Evolutionary conservation across 345 rosid species (phyloP).

Genomic region (Schrenkiella parvula): DNA sequence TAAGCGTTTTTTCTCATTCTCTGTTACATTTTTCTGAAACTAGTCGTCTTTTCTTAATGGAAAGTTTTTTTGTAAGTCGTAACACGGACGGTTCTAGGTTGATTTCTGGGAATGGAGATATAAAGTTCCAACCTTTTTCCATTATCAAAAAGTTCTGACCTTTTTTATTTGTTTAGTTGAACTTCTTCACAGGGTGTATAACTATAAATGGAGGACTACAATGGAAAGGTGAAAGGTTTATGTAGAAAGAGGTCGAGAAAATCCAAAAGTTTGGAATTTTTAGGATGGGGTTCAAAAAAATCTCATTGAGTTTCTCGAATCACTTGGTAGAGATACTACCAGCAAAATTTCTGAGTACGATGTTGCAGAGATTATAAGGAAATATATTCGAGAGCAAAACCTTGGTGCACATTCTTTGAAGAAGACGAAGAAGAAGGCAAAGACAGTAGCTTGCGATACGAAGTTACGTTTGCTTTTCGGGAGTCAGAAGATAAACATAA

Average conservation of each 20-base stretch:
- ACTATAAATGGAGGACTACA: conserved; percentile 30
- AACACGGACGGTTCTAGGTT: not conserved
- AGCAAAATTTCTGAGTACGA: conserved; percentile 44
- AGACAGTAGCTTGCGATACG: conserved; percentile 51
- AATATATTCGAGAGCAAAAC: conserved; percentile 39
- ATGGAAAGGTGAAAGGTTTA: not conserved
- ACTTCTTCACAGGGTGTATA: not conserved
- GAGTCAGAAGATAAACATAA: conserved; percentile 36
- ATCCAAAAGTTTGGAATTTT: conserved; percentile 44
- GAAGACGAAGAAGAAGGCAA: conserved; percentile 33
- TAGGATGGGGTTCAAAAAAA: conserved; percentile 73
- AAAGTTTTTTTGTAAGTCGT: not conserved
- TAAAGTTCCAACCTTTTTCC: not conserved
- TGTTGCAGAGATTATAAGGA: conserved; percentile 38
- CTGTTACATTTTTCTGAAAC: too few species aligned
- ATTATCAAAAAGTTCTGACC: not conserved
- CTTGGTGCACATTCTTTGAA: conserved; percentile 33
- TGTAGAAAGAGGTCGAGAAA: conserved; percentile 38
- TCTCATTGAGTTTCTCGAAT: conserved; percentile 55
- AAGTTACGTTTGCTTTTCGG: conserved; percentile 53
- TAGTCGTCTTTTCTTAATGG: not conserved
- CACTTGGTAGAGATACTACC: conserved; percentile 48
- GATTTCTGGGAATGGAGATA: not conserved
- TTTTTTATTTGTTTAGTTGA: not conserved
- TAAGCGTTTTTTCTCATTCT: too few species aligned